Evolutionary conservation across 768 basidiomycete species (phyloP).

Genomic region (Serendipita sp.): DNA sequence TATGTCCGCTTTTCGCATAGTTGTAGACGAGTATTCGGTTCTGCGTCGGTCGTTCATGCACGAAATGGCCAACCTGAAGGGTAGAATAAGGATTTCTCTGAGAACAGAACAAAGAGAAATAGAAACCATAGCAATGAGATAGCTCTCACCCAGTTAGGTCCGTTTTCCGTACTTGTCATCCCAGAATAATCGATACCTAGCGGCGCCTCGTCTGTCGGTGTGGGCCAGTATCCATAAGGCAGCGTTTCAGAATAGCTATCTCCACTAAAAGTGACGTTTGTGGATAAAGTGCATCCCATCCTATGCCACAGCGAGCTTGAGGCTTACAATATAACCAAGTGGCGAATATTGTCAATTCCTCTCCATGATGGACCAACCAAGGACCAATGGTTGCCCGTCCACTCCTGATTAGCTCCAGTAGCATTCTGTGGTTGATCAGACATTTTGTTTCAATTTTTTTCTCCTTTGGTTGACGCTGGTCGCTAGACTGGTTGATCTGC

Average conservation of each 20-base stretch:
- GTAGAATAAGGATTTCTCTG: too few species aligned
- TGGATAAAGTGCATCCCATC: neutral
- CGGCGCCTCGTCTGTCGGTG: constrained; percentile 29
- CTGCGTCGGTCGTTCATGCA: constrained; percentile 20
- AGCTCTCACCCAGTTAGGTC: constrained; percentile 47
- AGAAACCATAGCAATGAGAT: constrained; percentile 20
- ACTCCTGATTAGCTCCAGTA: too few species aligned
- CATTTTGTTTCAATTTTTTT: too few species aligned
- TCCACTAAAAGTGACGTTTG: constrained; percentile 28
- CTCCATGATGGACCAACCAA: too few species aligned
- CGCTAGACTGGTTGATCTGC: too few species aligned
- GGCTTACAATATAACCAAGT: constrained; percentile 40
- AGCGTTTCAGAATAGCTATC: constrained; percentile 37
- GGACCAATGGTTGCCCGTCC: too few species aligned
- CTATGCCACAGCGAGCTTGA: neutral
- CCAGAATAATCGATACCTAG: constrained; percentile 38
- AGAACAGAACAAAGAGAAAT: neutral
- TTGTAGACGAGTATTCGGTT: constrained; percentile 37
- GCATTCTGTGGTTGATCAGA: too few species aligned
- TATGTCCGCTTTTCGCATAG: constrained; percentile 31
- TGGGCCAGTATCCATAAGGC: constrained; percentile 21
- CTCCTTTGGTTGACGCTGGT: too few species aligned
- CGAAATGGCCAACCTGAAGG: constrained; percentile 16
- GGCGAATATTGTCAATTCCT: too few species aligned
- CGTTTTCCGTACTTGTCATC: constrained; percentile 29